phyloP scores from a whole-genome alignment of 768 basidiomycete species.

The Suillus brevipes region DNA sequence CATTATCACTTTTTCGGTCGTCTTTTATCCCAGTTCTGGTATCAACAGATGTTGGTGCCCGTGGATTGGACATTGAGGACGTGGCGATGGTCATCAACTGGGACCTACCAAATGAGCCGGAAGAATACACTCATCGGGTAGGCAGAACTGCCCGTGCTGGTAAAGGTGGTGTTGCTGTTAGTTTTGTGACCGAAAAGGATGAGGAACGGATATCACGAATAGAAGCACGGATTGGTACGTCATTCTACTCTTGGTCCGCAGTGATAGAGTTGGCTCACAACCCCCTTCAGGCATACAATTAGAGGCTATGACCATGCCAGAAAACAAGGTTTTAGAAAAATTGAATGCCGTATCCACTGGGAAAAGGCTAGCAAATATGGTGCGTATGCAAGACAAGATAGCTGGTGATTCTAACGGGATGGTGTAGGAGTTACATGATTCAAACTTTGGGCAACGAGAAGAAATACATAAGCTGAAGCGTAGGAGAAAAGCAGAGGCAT shows the following conservation, averaged over 20 bases:
- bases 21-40: slow-evolving; percentile 88
- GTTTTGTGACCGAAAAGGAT: slow-evolving; percentile 93
- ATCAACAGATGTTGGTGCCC: slow-evolving; percentile 92
- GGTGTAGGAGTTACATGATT: slow-evolving; percentile 76
- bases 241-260: background rate
- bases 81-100: slow-evolving; percentile 97
- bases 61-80: slow-evolving; percentile 94
- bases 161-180: slow-evolving; percentile 84
- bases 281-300: slow-evolving; percentile 64
- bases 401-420: background rate
- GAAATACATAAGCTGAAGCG: slow-evolving; percentile 73
- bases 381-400: slow-evolving; percentile 35
- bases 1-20: slow-evolving; percentile 84
- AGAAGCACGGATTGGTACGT: slow-evolving; percentile 84
- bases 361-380: slow-evolving; percentile 93
- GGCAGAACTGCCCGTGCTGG: slow-evolving; percentile 92
- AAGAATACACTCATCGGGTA: slow-evolving; percentile 96
- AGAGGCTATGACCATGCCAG: slow-evolving; percentile 71
- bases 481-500: slow-evolving; percentile 20
- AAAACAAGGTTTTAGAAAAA: slow-evolving; percentile 78
- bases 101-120: slow-evolving; percentile 88
- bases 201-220: slow-evolving; percentile 81
- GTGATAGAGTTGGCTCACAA: slow-evolving; percentile 5
- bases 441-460: slow-evolving; percentile 87
- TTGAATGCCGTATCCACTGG: slow-evolving; percentile 91